phyloP scores from a whole-genome alignment of 148 eudicot species.

The Vaccinium macrocarpon region DNA sequence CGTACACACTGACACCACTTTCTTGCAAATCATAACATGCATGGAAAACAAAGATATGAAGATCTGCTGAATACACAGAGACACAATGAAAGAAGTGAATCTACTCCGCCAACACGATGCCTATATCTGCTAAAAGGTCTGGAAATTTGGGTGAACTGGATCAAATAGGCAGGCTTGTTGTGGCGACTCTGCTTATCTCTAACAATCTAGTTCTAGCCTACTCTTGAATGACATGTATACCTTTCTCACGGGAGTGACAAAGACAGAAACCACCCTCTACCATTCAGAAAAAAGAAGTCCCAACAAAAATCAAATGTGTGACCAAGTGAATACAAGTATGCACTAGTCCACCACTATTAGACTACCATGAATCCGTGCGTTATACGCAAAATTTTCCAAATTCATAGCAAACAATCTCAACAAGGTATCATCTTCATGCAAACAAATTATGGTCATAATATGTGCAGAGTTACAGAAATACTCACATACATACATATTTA shows the following conservation, averaged over 20 bases:
- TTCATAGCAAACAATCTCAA: background rate
- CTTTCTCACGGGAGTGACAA: background rate
- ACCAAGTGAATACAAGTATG: background rate
- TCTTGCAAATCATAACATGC: background rate
- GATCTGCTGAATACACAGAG: background rate
- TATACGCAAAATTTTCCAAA: no score
- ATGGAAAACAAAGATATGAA: background rate
- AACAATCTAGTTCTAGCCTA: background rate
- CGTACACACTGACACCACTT: background rate
- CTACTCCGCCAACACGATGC: background rate
- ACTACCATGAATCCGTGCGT: background rate
- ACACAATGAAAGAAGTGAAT: background rate
- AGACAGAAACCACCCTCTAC: background rate
- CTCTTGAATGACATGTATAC: background rate
- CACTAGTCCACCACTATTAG: background rate
- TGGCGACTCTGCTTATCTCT: background rate
- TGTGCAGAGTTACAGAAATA: background rate
- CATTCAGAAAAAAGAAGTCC: background rate
- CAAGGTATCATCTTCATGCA: background rate
- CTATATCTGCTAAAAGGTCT: background rate
- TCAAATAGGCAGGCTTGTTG: background rate
- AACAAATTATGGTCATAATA: background rate
- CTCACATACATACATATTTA: background rate
- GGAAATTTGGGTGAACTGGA: background rate
- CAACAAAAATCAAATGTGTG: background rate